Evolutionary conservation across 169 alveolate genomes (phyloP).

Genomic region (Gregarina niphandrodes): DNA sequence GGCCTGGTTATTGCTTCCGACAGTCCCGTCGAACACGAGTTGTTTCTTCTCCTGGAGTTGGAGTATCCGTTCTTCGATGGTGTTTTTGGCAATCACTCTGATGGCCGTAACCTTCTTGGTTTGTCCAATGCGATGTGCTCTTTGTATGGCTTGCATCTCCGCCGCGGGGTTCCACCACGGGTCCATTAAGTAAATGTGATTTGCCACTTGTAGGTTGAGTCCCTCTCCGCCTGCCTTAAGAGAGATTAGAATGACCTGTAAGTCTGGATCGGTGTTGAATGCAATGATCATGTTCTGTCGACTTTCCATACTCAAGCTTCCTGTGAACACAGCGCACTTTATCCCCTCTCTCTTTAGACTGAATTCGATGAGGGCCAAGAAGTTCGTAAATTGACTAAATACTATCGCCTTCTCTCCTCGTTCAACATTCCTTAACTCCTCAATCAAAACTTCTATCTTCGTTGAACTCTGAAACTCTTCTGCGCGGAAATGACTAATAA

Average conservation of each 20-base stretch:
- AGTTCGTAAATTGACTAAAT: conserved; percentile 54
- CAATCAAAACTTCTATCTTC: conserved; percentile 38
- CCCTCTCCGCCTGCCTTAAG: conserved; percentile 93
- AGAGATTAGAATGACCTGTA: conserved; percentile 53
- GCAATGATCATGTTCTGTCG: conserved; percentile 46
- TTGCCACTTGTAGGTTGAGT: conserved; percentile 84
- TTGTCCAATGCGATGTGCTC: conserved; percentile 89
- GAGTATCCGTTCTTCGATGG: conserved; percentile 84
- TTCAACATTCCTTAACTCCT: conserved; percentile 32
- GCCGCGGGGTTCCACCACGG: conserved; percentile 99
- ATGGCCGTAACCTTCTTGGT: conserved; percentile 65
- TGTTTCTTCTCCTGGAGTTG: conserved; percentile 66
- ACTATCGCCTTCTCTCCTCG: conserved; percentile 39
- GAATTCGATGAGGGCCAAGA: conserved; percentile 51
- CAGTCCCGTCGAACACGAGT: conserved; percentile 61
- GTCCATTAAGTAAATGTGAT: conserved; percentile 75
- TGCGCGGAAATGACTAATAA: conserved; percentile 13
- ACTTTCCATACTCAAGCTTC: conserved; percentile 5
- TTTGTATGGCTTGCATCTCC: conserved; percentile 86
- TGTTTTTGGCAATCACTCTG: conserved; percentile 67
- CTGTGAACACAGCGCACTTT: neutral
- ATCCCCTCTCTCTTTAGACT: conserved; percentile 18
- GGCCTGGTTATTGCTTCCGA: conserved; percentile 42
- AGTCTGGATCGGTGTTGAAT: conserved; percentile 42
- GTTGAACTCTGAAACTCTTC: conserved; percentile 25